Evolutionary conservation across 768 basidiomycete species (phyloP).

Genomic region (Tylopilus vinaceipallidus): DNA sequence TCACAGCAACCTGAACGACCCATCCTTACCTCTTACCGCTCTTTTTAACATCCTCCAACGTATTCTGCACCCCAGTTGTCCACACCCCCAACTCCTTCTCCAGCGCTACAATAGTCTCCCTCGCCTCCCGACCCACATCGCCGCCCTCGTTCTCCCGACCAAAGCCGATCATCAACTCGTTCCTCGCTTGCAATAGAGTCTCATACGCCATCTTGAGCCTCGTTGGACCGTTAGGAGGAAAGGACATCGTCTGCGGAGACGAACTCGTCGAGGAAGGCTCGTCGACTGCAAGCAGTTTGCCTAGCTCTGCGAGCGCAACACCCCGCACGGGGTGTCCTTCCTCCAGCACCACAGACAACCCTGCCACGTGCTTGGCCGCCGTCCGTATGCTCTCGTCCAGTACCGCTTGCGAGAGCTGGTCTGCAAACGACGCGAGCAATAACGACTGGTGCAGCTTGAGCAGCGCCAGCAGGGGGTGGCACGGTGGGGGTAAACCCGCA

Average conservation of each 20-base stretch:
- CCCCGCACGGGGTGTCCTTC: slow-evolving; percentile 77
- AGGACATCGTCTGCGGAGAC: slow-evolving; percentile 28
- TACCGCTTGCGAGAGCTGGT: slow-evolving; percentile 41
- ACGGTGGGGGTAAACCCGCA: slow-evolving; percentile 57
- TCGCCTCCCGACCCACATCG: slow-evolving; percentile 59
- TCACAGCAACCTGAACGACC: too few relatives aligned
- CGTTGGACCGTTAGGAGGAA: slow-evolving; percentile 66
- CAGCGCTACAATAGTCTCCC: slow-evolving; percentile 55
- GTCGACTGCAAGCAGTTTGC: slow-evolving; percentile 78
- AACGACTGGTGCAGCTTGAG: slow-evolving; percentile 70
- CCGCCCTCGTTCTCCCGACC: slow-evolving; percentile 71
- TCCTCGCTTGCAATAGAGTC: slow-evolving; percentile 58
- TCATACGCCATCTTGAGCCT: slow-evolving; percentile 65
- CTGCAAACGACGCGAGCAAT: slow-evolving; percentile 51
- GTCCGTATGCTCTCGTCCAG: slow-evolving; percentile 65
- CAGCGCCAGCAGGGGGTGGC: slow-evolving; percentile 77
- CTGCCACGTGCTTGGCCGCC: slow-evolving; percentile 52
- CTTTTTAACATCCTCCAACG: slow-evolving; percentile 39
- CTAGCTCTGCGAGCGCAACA: slow-evolving; percentile 73
- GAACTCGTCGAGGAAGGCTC: slow-evolving; percentile 53
- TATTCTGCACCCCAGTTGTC: slow-evolving; percentile 60
- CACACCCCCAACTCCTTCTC: slow-evolving; percentile 76
- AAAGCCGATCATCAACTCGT: slow-evolving; percentile 68
- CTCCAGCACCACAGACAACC: slow-evolving; percentile 50
- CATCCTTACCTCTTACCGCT: not conserved